Evolutionary conservation across 805 yeast species (phyloP), one percentile per base, ranked within the genome.

Genomic region (Barnettozyma siamensis): DNA sequence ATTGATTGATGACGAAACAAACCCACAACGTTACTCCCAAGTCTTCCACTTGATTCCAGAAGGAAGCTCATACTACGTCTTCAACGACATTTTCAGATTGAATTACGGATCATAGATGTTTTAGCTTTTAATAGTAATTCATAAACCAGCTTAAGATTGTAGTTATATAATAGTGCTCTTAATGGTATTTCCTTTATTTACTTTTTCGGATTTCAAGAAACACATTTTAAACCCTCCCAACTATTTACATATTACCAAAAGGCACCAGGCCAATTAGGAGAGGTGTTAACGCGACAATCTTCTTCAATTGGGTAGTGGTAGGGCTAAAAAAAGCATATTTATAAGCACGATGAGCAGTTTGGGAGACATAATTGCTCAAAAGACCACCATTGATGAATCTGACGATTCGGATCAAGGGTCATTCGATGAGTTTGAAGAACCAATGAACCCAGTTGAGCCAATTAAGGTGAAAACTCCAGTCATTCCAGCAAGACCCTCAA

Each of bases 31-130:
- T 69, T 93, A 89, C 70, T 87, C 98, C 26, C 99, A 93, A 70
- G 95, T 88, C 36, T 93, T 93, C 80, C 98, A 93, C 64, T 78
- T 93, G 69, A 82, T 88, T 49, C 97, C 96, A 50, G 99, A 93
- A 45, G 87, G 83, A 39, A 78, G 75, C 60, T 83, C 94, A 26
- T 93, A 89, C 75, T 93, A 80, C 60, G 98, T 93, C 46, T 85
- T 88, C 70, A 93, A 93, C 69, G 99, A 93, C 63, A 87, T 93
- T 53, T 93, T 93, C 80, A 86, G 98, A 73, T 80, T 93, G 65
- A 88, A 88, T 73, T 88, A 84, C 69, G 76, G 70, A 41, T 80
- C 75, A 64, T 80, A 62, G 47, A 34, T 17, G 9, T 8, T 21
- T 5, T 7, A 19, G 16, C 13, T 18, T 27, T 12, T 23, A 20